phyloP scores from a whole-genome alignment of 1,284 basidiomycete species.

The Sporisorium exsertum region DNA sequence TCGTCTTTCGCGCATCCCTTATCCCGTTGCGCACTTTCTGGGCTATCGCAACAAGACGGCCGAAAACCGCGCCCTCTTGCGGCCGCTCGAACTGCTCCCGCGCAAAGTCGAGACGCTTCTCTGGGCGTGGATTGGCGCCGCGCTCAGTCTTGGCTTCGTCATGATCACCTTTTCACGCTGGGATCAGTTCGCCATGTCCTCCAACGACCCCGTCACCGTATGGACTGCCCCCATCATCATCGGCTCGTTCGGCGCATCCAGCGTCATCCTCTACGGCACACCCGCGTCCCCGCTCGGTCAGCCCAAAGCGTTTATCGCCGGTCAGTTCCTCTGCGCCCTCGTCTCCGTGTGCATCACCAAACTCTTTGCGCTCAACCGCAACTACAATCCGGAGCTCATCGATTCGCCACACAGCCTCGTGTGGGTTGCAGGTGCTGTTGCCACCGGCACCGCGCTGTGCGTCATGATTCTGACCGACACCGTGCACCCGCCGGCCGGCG shows the following conservation, averaged over 20 bases:
- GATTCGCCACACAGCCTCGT: constrained; percentile 43
- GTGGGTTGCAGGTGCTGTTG: constrained; percentile 50
- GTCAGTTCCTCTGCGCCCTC: constrained; percentile 52
- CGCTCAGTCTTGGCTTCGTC: constrained; percentile 45
- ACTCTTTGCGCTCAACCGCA: constrained; percentile 46
- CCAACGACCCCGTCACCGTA: constrained; percentile 34
- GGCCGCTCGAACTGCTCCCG: constrained; percentile 38
- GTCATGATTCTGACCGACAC: constrained; percentile 51
- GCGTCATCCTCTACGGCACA: constrained; percentile 55
- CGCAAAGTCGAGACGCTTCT: constrained; percentile 48
- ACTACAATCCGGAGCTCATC: constrained; percentile 48
- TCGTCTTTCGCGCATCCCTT: constrained; percentile 44
- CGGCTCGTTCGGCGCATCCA: constrained; percentile 55
- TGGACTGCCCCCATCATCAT: constrained; percentile 56
- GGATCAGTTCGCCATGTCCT: constrained; percentile 40
- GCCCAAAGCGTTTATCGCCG: constrained; percentile 46
- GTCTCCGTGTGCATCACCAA: constrained; percentile 48
- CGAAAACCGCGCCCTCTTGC: constrained; percentile 33
- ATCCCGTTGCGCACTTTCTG: constrained; percentile 48
- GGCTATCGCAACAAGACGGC: constrained; percentile 37
- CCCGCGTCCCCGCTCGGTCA: constrained; percentile 52
- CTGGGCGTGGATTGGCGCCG: constrained; percentile 55
- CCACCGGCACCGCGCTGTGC: constrained; percentile 44
- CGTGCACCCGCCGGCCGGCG: constrained; percentile 55
- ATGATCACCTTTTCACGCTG: constrained; percentile 54